Evolutionary conservation across 2,329 filamentous ascomycete genomes (phyloP), one percentile per base, ranked within the genome.

Genomic region (Ploettnerulaceae sp.): DNA sequence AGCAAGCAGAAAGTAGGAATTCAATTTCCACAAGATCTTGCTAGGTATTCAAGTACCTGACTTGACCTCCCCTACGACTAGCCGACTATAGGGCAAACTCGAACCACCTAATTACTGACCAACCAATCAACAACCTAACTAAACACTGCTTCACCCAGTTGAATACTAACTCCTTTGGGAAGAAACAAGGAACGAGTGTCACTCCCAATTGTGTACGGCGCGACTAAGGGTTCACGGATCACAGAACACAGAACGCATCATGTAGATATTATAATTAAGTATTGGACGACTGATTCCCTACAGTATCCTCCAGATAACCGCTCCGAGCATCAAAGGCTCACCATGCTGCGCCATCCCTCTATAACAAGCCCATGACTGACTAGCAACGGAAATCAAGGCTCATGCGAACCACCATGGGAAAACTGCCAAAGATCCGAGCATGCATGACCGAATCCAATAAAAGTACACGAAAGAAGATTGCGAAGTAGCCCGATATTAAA

Each of bases 271-370:
- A 41, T 26, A 32, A 41, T 32, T 41, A 41, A 32, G 26, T 41
- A 32, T 41, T 32, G 11, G 14, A 33, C 17, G 26, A 26, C 22
- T 39, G 20, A 12, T 28, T 17, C 26, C 28, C 22, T 20, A 41
- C 38, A 41, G 28, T 26, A 41, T 12, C 28, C 31, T 33, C 38
- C 38, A 41, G 21, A 32, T 41, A 12, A 17, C 20, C 38, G 12
- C 32, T 20, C 37, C 21, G 28, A 33, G 38, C 20, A 41, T 26
- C 15, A 29, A 45, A 31, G 29, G 24, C 11, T 45, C 48, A 28
- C 31, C 52, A 32, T 28, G 35, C 44, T 53, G 50, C 51, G 48
- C 51, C 51, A 20, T 47, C 38, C 47, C 43, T 50, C 48, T 51
- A 29, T 29, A 43, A 36, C n/a, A 20, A 37, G 15, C 28, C 49